Evolutionary conservation across 129 eudicot genomes (phyloP).

Genomic region (Rutidosis leptorrhynchoides): DNA sequence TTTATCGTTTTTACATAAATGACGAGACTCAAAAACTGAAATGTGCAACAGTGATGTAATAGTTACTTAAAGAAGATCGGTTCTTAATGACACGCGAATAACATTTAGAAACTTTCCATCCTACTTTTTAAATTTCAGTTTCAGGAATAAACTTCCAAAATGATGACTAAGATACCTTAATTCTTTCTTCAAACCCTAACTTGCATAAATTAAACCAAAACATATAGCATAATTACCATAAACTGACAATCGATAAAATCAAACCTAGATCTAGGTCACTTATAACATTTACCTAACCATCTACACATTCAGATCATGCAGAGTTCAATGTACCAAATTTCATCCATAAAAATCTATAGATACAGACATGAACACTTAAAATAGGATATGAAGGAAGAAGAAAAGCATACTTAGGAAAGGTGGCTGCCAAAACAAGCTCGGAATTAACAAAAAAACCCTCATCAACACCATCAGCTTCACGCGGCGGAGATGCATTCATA

Average conservation of each 20-base stretch:
- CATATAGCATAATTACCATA: not conserved
- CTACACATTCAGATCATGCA: slow-evolving; percentile 5
- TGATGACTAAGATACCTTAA: slow-evolving; percentile 4
- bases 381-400: not conserved
- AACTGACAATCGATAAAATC: not conserved
- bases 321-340: not conserved
- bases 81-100: not conserved
- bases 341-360: not conserved
- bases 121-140: slow-evolving; percentile 8
- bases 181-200: slow-evolving; percentile 23
- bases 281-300: slow-evolving; percentile 10
- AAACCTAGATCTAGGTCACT: slow-evolving; percentile 11
- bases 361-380: not conserved
- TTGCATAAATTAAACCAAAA: slow-evolving; percentile 1
- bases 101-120: slow-evolving; percentile 30
- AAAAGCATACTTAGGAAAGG: slow-evolving; percentile 29
- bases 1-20: not conserved
- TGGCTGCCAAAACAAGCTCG: slow-evolving; percentile 30
- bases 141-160: slow-evolving; percentile 10
- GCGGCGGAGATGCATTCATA: slow-evolving; percentile 47
- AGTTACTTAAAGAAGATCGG: not conserved
- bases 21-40: not conserved
- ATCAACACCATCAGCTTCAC: slow-evolving; percentile 33
- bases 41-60: not conserved
- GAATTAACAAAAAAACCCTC: slow-evolving; percentile 32